Base-by-base conservation (phyloP, 257 asterid species). In the Solanum virginianum region DNA sequence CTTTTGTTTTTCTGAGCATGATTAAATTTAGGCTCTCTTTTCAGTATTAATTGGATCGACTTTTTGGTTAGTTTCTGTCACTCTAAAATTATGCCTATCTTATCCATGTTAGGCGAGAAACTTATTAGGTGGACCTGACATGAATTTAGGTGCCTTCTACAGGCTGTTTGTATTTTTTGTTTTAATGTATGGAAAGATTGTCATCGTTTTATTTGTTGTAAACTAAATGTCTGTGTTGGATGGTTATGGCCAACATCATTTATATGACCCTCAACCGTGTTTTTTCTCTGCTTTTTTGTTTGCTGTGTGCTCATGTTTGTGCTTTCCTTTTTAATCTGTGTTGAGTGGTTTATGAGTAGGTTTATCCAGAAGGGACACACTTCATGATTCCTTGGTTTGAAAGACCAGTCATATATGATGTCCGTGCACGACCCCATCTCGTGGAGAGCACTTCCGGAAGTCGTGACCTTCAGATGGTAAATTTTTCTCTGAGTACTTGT, bases 381-480 rank as follows among this genome's bases (percentile, higher is more conserved):
- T 85, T 95, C 86, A 92, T 95, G 97, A 82, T 93, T 70, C 99
- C 99, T 68, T 95, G 99, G 99, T 93, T 95, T 75, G 99, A 95
- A 86, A 94, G 99, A 88, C 98, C 98, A 72, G 85, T 86, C 29
- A 92, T 95, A 66, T 95, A 95, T 88, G 99, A 95, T 90, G 99
- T 95, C 41, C 96, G 99, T 51, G 99, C 99, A n/a, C 94, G 98
- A 82, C 95, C 99, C 69, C 93, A 94, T 85, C 87, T 94, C 18
- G 98, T 95, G 86, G 99, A 95, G 87, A 95, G 99, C 91, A 92
- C 95, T 63, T 95, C 99, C 1, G 98, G 99, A 41, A 95, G 99
- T 88, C 99, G 97, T 47, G 99, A 95, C 83, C 97, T 95, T 87
- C 99, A 95, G 93, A 95, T 94, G 98, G 98, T 95, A 91, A 89